phyloP scores from a whole-genome alignment of 129 eudicot genomes.

The Mikania micrantha region DNA sequence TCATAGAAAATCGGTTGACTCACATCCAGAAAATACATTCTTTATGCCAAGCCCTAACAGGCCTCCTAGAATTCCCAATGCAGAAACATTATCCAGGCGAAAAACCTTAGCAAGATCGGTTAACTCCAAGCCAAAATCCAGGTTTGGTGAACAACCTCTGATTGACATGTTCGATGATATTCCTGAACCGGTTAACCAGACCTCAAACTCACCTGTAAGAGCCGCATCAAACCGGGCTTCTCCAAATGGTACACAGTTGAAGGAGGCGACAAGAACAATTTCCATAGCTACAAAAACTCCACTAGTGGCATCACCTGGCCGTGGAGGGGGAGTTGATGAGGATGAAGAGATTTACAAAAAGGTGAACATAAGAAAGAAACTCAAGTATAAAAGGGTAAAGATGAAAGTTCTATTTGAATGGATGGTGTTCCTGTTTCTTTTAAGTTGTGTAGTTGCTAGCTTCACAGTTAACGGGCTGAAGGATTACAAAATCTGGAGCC shows the following conservation, averaged over 20 bases:
- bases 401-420: conserved; percentile 58
- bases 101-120: conserved; percentile 40
- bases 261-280: conserved; percentile 32
- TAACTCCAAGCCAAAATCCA: conserved; percentile 72
- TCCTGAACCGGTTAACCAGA: conserved; percentile 26
- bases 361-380: conserved; percentile 43
- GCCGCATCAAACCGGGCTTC: conserved; percentile 30
- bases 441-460: conserved; percentile 55
- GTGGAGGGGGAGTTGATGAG: conserved; percentile 49
- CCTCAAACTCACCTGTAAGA: conserved; percentile 32
- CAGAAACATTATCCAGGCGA: conserved; percentile 45
- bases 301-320: conserved; percentile 49
- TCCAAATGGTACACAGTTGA: conserved; percentile 20
- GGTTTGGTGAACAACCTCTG: conserved; percentile 75
- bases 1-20: conserved; percentile 26
- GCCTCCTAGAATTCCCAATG: conserved; percentile 68
- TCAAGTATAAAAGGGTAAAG: conserved; percentile 48
- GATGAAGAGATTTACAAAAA: conserved; percentile 76
- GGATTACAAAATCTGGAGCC: conserved; percentile 31
- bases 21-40: conserved; percentile 43
- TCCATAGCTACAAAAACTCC: conserved; percentile 53
- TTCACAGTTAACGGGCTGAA: conserved; percentile 40
- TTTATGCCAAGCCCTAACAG: conserved; percentile 51
- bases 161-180: conserved; percentile 50
- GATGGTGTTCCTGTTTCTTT: conserved; percentile 43